These are phyloP conservation scores for Xylaria sp. DNA, from an alignment of 2,329 filamentous ascomycete genomes.

Conservation along the genomic window DNA sequence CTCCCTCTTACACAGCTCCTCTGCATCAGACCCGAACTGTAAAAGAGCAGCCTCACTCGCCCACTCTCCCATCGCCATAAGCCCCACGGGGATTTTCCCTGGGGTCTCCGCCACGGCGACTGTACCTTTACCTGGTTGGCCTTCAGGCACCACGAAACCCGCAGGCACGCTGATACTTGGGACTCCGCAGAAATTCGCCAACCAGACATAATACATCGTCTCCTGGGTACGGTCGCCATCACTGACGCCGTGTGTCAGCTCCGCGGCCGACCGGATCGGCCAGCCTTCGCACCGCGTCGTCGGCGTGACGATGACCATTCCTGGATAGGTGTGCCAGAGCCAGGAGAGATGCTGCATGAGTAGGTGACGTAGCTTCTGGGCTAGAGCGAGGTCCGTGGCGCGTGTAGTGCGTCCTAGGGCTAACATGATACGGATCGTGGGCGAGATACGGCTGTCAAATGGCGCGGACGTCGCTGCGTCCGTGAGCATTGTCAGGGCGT, in stretches of 20 bases:
- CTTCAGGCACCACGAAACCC: constrained; percentile 56
- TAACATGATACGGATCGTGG: constrained; percentile 62
- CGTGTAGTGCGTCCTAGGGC: constrained; percentile 68
- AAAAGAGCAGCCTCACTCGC: constrained; percentile 61
- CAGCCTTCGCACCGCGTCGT: constrained; percentile 65
- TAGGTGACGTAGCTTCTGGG: constrained; percentile 74
- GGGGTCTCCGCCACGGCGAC: constrained; percentile 48
- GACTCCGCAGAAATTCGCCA: constrained; percentile 62
- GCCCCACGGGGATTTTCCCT: constrained; percentile 61
- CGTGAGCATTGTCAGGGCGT: constrained; percentile 77
- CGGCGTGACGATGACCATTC: constrained; percentile 76
- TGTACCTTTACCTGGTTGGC: constrained; percentile 44
- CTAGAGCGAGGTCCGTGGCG: constrained; percentile 72
- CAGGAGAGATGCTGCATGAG: constrained; percentile 77
- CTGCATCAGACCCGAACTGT: constrained; percentile 59
- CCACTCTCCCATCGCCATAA: constrained; percentile 68
- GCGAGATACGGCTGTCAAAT: constrained; percentile 58
- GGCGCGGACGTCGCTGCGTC: constrained; percentile 64
- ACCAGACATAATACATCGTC: constrained; percentile 62
- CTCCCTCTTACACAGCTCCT: constrained; percentile 48
- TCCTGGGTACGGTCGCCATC: constrained; percentile 59
- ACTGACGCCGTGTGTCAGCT: constrained; percentile 52
- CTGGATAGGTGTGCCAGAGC: constrained; percentile 72
- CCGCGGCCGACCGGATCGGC: constrained; percentile 50
- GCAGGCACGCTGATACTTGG: constrained; percentile 59